These are phyloP conservation scores for Adansonia grandidieri DNA, from an alignment of 441 rosid species.

Conservation along the genomic window DNA sequence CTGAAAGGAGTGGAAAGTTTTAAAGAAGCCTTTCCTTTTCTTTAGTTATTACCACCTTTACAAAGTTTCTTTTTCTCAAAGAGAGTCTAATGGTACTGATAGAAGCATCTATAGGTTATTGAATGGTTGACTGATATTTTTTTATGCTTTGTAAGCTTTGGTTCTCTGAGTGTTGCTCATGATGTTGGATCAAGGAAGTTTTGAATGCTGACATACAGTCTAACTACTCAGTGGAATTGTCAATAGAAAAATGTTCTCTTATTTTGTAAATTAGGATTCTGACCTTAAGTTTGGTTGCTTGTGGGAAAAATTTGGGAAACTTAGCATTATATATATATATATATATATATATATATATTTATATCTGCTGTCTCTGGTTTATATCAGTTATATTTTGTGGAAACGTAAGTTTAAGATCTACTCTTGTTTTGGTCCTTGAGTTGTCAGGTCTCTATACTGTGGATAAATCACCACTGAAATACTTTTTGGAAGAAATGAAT, in stretches of 20 bases:
- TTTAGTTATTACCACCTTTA: neutral
- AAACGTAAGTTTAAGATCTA: conserved; percentile 16
- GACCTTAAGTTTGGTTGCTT: conserved; percentile 12
- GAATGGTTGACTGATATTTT: neutral
- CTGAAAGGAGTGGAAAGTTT: neutral
- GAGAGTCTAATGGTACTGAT: neutral
- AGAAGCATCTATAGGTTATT: neutral
- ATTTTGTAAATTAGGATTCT: neutral
- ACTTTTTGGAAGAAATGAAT: conserved; percentile 76
- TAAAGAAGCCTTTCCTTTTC: neutral
- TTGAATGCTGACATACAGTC: neutral
- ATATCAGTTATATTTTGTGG: neutral
- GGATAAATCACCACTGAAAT: conserved; percentile 75
- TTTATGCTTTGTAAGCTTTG: neutral
- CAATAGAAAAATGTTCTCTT: neutral
- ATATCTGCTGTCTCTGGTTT: conserved; percentile 11
- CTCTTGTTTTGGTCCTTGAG: conserved; percentile 15
- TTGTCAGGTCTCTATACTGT: conserved; percentile 56
- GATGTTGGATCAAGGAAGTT: neutral
- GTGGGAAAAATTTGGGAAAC: neutral
- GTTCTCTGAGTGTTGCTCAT: neutral
- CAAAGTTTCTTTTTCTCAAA: neutral
- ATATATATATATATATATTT: neutral
- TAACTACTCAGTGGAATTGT: neutral
- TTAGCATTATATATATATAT: neutral